A percentile compares a stretch with the other conserved stretches of the same genome.
phyloP scores from a whole-genome alignment of 179 eudicot species.

The Pouteria campechiana region DNA sequence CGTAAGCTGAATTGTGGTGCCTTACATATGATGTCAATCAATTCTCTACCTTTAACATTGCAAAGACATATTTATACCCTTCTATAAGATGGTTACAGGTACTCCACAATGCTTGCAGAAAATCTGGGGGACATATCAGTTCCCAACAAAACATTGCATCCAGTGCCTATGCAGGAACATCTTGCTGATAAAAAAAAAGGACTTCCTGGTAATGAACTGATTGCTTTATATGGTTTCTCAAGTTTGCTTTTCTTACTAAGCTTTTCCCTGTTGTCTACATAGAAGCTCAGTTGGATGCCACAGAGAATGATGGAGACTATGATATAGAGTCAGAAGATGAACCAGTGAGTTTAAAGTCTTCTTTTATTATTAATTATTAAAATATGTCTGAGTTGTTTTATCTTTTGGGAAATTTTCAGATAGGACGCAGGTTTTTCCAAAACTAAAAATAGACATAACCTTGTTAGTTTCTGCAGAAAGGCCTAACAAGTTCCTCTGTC shows the following conservation, averaged over 20 bases:
- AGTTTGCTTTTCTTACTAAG: not conserved
- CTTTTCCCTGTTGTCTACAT: not conserved
- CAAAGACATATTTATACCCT: no score
- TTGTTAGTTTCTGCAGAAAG: no score
- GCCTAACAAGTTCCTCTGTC: no score
- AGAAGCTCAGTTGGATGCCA: conserved; percentile 35
- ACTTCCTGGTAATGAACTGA: no score
- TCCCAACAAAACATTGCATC: conserved; percentile 23
- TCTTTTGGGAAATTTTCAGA: no score
- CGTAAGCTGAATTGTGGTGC: no score
- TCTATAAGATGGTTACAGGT: conserved; percentile 58
- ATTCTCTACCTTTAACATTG: no score
- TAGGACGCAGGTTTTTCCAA: no score
- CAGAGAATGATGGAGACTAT: conserved; percentile 56
- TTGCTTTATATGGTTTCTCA: no score
- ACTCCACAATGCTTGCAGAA: conserved; percentile 96
- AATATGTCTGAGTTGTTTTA: not conserved
- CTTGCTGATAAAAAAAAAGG: conserved; percentile 20
- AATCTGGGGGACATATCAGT: conserved; percentile 59
- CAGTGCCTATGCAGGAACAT: conserved; percentile 17
- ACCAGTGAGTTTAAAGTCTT: conserved; percentile 23
- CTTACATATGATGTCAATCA: no score
- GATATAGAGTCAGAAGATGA: conserved; percentile 47
- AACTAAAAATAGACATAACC: no score
- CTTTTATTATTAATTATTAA: not conserved